Base-by-base conservation (phyloP, 306 rosid genomes). In the Sphenostylis stenocarpa region DNA sequence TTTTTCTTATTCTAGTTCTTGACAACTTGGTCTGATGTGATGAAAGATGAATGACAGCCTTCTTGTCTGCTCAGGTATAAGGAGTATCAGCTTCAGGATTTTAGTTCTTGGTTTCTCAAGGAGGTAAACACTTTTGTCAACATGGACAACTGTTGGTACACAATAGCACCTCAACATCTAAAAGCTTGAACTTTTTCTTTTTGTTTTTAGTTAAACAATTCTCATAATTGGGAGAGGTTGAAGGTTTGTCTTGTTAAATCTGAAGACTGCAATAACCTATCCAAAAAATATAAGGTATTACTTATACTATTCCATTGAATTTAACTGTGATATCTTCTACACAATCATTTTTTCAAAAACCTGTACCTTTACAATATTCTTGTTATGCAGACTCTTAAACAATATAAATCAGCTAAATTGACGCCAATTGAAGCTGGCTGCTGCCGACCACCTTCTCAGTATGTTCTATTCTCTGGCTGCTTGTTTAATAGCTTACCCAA, bases 381-480 rank as follows among this genome's bases (percentile, higher is more conserved):
- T 63, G 43, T 52, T 63, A 77, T 83, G 67, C 85, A 95, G 98
- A 90, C 90, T 80, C 90, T 85, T 16, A 89, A 86, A 84, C 88
- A 87, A 64, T 92, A 87, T 77, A 92, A 92, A 75, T 80, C 58
- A 55, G 97, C 96, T 45, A 90, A 90, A 80, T 83, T 95, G 83
- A 83, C 91, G 1, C 91, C 98, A 4, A 83, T 94, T 4, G 97
- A 94, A 80, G 94, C 96, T 47, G 98, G 98, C 55, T 94, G 98
- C 79, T 94, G 98, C 71, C 86, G 95, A 67, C 97, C 98, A 9
- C 98, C 98, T 45, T 91, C 91, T 2, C 90, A 87, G 98, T 94
- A 91, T 73, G 96, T 86, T 67, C 58, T 79, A 3, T 76, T 77
- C 47, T 77, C 70, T 57, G 61, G 12, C 70, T 73, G 16, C 31